Evolutionary conservation across 352 stramenopile genomes (phyloP).

Genomic region (Pythium utonaiense): DNA sequence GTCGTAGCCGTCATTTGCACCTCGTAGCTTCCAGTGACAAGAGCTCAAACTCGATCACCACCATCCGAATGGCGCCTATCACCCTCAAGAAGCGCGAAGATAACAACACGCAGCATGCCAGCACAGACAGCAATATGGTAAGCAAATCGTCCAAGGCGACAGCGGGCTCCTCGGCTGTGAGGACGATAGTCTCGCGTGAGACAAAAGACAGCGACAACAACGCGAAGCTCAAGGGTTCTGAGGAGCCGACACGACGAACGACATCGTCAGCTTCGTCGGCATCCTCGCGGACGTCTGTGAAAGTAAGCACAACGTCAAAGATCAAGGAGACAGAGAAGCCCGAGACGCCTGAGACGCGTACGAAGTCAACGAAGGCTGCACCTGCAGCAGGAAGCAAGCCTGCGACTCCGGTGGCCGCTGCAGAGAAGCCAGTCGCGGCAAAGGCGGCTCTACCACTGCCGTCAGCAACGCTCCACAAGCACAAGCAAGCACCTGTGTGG

Average conservation of each 20-base stretch:
- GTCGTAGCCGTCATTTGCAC: not conserved
- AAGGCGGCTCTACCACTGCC: slow-evolving; percentile 34
- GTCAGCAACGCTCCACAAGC: slow-evolving; percentile 54
- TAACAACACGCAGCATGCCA: slow-evolving; percentile 8
- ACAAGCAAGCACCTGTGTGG: slow-evolving; percentile 77
- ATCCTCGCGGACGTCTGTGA: slow-evolving; percentile 5
- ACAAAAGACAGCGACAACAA: slow-evolving; percentile 15
- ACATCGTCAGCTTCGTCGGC: slow-evolving; percentile 17
- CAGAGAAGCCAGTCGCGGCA: slow-evolving; percentile 16
- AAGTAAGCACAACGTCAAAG: not conserved
- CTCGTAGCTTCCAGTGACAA: not conserved
- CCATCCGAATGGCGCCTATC: slow-evolving; percentile 22
- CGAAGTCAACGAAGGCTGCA: not conserved
- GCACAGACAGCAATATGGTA: not conserved
- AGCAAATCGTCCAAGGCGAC: not conserved
- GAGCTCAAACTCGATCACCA: not conserved
- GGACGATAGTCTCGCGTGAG: slow-evolving; percentile 3
- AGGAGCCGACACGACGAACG: slow-evolving; percentile 6
- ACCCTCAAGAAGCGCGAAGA: slow-evolving; percentile 26
- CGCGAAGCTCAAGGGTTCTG: slow-evolving; percentile 10
- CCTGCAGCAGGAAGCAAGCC: not conserved
- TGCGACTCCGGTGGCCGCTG: not conserved
- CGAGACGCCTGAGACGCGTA: slow-evolving; percentile 12
- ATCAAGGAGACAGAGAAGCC: slow-evolving; percentile 19
- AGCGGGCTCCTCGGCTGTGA: not conserved